These are phyloP conservation scores for Dryas drummondii DNA, from an alignment of 306 rosid species.

Conservation along the genomic window DNA sequence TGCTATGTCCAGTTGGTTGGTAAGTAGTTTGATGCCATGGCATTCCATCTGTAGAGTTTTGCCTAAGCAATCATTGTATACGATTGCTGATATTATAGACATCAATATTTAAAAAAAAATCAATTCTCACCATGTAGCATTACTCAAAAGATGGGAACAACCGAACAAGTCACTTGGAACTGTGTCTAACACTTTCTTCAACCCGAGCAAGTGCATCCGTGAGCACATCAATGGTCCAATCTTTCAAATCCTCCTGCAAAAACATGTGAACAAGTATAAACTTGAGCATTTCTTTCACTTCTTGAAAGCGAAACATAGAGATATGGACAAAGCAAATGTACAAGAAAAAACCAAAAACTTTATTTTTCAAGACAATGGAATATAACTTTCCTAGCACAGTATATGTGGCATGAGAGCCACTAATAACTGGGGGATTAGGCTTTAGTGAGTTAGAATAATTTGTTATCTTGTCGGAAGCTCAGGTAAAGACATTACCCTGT, in stretches of 20 bases:
- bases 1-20: not conserved
- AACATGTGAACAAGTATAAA: conserved; percentile 8
- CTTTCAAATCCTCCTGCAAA: conserved; percentile 66
- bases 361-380: not conserved
- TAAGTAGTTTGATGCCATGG: not conserved
- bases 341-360: not conserved
- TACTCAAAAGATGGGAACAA: not conserved
- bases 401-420: not conserved
- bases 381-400: not conserved
- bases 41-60: not conserved
- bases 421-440: too few species aligned
- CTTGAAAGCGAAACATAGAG: not conserved
- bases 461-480: not conserved
- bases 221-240: conserved; percentile 80
- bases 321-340: not conserved
- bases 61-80: not conserved
- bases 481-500: not conserved
- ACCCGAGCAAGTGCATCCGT: conserved; percentile 59
- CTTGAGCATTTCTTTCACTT: not conserved
- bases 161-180: conserved; percentile 29
- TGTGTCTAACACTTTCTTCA: conserved; percentile 53
- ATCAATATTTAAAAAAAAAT: not conserved
- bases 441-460: not conserved
- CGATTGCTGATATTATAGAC: not conserved
- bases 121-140: not conserved